phyloP scores from a whole-genome alignment of 2,329 filamentous ascomycete genomes.

The Pseudohalonectria lignicola region DNA sequence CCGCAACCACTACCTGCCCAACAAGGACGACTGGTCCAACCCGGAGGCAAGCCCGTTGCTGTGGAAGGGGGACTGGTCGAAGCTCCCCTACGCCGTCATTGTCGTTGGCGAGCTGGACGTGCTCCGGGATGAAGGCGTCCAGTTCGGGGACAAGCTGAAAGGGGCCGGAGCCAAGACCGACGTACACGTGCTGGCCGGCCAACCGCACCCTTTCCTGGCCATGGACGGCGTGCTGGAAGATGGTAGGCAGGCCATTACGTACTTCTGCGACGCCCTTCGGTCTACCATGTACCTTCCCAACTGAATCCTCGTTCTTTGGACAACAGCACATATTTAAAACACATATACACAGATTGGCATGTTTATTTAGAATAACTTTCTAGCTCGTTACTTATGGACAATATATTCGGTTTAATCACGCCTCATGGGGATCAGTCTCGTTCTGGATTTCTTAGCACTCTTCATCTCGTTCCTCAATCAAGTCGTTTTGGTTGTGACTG shows the following conservation, averaged over 20 bases:
- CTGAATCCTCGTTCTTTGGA: no score
- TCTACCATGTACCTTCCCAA: neutral
- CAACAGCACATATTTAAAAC: no score
- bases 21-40: conserved; percentile 29
- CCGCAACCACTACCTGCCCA: conserved; percentile 43
- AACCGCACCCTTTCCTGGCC: conserved; percentile 47
- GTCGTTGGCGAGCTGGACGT: conserved; percentile 46
- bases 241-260: conserved; percentile 36
- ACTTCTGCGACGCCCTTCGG: conserved; percentile 20
- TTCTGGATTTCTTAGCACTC: no score
- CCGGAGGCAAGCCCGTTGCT: conserved; percentile 44
- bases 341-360: no score
- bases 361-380: no score
- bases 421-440: no score
- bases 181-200: conserved; percentile 38
- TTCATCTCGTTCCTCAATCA: no score
- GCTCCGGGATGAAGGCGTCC: conserved; percentile 40
- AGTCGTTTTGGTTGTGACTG: no score
- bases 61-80: conserved; percentile 35
- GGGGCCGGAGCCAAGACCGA: conserved; percentile 34
- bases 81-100: conserved; percentile 37
- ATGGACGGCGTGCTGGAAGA: conserved; percentile 45
- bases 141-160: conserved; percentile 35
- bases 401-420: no score
- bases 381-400: no score